Base-by-base conservation (phyloP, 176 grass and related monocot species). In the Carex littledalei region DNA sequence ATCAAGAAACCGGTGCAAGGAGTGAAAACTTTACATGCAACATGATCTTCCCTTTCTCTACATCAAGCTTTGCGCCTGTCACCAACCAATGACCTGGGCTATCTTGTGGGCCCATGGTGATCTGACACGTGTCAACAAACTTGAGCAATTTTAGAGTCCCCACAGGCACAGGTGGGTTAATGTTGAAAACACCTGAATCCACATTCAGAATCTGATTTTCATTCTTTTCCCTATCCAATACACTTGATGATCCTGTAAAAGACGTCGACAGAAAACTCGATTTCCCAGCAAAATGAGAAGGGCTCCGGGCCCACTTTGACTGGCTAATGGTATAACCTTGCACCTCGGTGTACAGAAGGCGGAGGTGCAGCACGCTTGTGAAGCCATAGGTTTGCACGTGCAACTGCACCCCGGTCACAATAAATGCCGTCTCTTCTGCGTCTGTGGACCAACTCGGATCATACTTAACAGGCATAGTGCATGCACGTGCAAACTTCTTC, bases 11-110 rank as follows among this genome's bases (percentile, higher is more conserved):
- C 0, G 89, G 86, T 43, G 85, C 79, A 55, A 98, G 88, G 72
- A 98, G 85, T 3, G 95, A 98, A 64, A 98, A 98, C 85, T 98
- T 95, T 39, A 95, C 93, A 39, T 87, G 88, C 31, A 98, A 89
- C 16, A 82, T 89, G 67, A 98, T 95, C 93, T 85, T 98, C 63
- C 93, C 89, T 73, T 93, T 98, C 21, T 91, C 91, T 5, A 92
- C 87, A 35, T 94, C 84, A 22, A 98, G 88, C 85, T 92, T 95
- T 59, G 91, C 95, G 0, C 95, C 95, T 7, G 93, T 98, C 82
- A 90, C 91, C n/a, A 98, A 82, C 95, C 95, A 98, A 78, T 95
- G 62, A 1, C 95, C 95, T 21, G 95, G 95, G 2, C 53, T 78
- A n/a, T 98, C 89, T 84, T 95, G 92, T 0, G 93, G 88, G 3